phyloP scores from a whole-genome alignment of 2,329 filamentous ascomycete species.

The Nemania serpens region DNA sequence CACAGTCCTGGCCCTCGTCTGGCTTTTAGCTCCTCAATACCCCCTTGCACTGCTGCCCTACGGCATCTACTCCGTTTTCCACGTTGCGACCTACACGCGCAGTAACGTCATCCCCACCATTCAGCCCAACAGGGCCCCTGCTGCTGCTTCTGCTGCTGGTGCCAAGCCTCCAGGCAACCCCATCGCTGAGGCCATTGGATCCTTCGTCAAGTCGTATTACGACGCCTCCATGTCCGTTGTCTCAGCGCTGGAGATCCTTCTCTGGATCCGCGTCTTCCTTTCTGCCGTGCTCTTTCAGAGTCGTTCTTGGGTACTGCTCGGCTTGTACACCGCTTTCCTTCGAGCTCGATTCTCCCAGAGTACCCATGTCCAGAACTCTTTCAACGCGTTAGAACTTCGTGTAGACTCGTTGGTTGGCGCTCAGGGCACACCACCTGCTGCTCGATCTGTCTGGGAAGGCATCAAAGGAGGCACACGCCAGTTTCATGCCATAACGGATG shows the following conservation, averaged over 20 bases:
- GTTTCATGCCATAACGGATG: conserved; percentile 78
- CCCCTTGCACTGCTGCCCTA: conserved; percentile 91
- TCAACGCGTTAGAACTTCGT: conserved; percentile 72
- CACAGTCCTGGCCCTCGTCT: conserved; percentile 84
- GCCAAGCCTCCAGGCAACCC: conserved; percentile 63
- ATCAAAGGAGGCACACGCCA: conserved; percentile 75
- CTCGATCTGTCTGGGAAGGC: conserved; percentile 77
- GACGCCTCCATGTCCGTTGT: conserved; percentile 95
- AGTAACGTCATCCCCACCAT: conserved; percentile 90
- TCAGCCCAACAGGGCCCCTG: conserved; percentile 66
- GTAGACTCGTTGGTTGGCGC: conserved; percentile 82
- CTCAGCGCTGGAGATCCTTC: conserved; percentile 80
- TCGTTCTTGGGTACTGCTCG: conserved; percentile 86
- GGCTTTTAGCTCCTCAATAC: conserved; percentile 90
- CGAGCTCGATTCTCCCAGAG: conserved; percentile 89
- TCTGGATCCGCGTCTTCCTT: conserved; percentile 82
- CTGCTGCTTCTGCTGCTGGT: conserved; percentile 58
- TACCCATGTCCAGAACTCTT: conserved; percentile 85
- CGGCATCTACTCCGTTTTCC: conserved; percentile 96
- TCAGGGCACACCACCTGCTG: conserved; percentile 82
- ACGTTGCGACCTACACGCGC: conserved; percentile 95
- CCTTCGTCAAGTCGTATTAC: conserved; percentile 98
- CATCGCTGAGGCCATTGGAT: conserved; percentile 80
- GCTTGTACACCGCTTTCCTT: conserved; percentile 88
- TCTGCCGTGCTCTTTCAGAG: conserved; percentile 86